These are phyloP conservation scores for Cyathus striatus DNA, from an alignment of 768 basidiomycete species.

Conservation along the genomic window DNA sequence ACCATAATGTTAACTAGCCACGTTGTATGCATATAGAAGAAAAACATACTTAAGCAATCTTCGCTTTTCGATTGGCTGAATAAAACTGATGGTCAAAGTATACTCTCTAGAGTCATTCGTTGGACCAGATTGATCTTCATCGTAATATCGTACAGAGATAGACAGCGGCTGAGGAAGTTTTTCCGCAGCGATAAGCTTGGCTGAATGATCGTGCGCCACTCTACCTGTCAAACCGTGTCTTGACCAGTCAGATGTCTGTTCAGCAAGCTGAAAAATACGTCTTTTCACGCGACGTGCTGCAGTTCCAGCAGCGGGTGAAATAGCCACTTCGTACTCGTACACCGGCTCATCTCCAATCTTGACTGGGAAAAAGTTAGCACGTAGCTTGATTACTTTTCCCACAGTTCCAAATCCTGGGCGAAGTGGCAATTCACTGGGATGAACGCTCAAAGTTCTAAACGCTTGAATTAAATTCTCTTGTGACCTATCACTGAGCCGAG, in stretches of 20 bases:
- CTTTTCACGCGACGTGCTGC: slow-evolving; percentile 48
- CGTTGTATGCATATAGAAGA: slow-evolving; percentile 12
- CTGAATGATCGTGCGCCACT: slow-evolving; percentile 53
- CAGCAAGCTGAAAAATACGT: slow-evolving; percentile 61
- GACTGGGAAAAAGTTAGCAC: slow-evolving; percentile 69
- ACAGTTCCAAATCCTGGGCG: slow-evolving; percentile 53
- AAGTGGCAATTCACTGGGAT: slow-evolving; percentile 42
- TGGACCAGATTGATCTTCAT: slow-evolving; percentile 46
- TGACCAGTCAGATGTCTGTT: slow-evolving; percentile 43
- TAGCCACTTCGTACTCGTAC: slow-evolving; percentile 59
- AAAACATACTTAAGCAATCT: slow-evolving; percentile 36
- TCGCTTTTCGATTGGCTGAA: slow-evolving; percentile 48
- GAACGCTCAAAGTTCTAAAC: slow-evolving; percentile 24
- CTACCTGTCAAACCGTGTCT: slow-evolving; percentile 40
- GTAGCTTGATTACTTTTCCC: slow-evolving; percentile 44
- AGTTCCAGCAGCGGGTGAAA: slow-evolving; percentile 45
- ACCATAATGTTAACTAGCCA: slow-evolving; percentile 21
- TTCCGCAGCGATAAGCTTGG: slow-evolving; percentile 44
- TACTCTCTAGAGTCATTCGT: slow-evolving; percentile 42
- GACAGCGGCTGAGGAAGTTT: slow-evolving; percentile 39
- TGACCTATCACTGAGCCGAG: slow-evolving; percentile 34
- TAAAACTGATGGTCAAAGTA: slow-evolving; percentile 35
- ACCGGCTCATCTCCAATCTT: slow-evolving; percentile 40
- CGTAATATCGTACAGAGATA: slow-evolving; percentile 40
- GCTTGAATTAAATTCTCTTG: slow-evolving; percentile 35